Evolutionary conservation across 257 asterid genomes (phyloP).

Genomic region (Verbena officinalis): DNA sequence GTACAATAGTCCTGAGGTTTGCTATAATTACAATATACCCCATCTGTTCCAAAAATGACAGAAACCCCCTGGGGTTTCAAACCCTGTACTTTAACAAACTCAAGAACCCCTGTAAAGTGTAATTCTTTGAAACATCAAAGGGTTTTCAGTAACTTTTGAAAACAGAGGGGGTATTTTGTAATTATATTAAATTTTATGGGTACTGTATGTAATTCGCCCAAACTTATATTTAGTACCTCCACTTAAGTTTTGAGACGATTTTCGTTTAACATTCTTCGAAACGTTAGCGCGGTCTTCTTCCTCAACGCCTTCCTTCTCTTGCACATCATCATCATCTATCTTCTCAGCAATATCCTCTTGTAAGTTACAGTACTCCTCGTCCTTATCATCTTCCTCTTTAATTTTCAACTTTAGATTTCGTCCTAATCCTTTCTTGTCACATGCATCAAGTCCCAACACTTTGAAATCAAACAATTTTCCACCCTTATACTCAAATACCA

Average conservation of each 20-base stretch:
- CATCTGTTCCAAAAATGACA: too few relatives aligned
- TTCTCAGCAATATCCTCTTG: not conserved
- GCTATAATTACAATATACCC: too few relatives aligned
- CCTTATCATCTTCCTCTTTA: constrained; percentile 2
- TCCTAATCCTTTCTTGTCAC: constrained; percentile 24
- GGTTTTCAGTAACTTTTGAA: too few relatives aligned
- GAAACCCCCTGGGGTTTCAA: too few relatives aligned
- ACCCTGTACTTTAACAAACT: not conserved
- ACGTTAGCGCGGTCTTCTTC: not conserved
- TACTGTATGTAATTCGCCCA: too few relatives aligned
- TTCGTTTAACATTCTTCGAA: not conserved
- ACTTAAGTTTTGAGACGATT: not conserved
- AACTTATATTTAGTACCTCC: not conserved
- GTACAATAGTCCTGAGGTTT: too few relatives aligned
- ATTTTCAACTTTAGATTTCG: not conserved
- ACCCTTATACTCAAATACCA: constrained; percentile 21
- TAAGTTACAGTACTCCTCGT: not conserved
- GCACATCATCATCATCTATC: not conserved
- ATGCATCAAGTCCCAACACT: constrained; percentile 2
- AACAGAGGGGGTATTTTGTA: too few relatives aligned
- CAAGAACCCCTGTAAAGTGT: too few relatives aligned
- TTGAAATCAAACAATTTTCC: constrained; percentile 16
- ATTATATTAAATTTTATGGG: too few relatives aligned
- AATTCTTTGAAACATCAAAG: too few relatives aligned
- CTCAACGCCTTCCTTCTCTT: not conserved